A percentile compares a stretch with the other conserved stretches of the same genome.
phyloP scores from a whole-genome alignment of 2,329 filamentous ascomycete genomes.

The Botrytis pseudocinerea region DNA sequence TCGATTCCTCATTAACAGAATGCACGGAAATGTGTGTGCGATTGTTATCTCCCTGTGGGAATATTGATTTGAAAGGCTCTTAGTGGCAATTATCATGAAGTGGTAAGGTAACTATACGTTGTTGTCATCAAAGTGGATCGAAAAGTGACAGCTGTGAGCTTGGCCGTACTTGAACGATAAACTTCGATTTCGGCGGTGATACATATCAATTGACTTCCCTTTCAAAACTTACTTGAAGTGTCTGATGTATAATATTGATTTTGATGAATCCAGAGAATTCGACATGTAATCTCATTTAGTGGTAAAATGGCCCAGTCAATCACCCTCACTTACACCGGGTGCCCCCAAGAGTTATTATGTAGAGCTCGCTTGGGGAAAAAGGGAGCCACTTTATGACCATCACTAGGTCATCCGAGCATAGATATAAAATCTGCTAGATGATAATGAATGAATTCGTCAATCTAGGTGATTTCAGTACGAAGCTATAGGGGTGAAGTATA shows the following conservation, averaged over 20 bases:
- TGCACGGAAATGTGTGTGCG: neutral
- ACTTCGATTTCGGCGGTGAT: neutral
- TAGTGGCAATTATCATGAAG: neutral
- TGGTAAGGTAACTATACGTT: neutral
- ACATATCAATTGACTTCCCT: neutral
- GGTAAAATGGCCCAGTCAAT: neutral
- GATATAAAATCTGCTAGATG: neutral
- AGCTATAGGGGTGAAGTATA: neutral
- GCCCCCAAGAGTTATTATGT: neutral
- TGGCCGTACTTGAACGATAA: neutral
- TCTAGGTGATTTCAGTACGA: neutral
- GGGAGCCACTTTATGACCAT: neutral
- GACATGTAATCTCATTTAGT: neutral
- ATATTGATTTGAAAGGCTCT: neutral
- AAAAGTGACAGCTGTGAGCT: neutral
- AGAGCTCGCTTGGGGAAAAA: neutral
- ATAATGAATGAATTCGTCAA: neutral
- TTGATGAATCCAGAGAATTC: neutral
- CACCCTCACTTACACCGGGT: neutral
- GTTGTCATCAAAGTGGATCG: neutral
- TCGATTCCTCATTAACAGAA: neutral
- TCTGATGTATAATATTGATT: neutral
- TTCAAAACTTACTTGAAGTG: neutral
- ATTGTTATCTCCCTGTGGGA: accelerated
- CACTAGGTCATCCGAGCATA: neutral